These are phyloP conservation scores for Boletus smithii DNA, from an alignment of 1,284 basidiomycete species.

Conservation along the genomic window DNA sequence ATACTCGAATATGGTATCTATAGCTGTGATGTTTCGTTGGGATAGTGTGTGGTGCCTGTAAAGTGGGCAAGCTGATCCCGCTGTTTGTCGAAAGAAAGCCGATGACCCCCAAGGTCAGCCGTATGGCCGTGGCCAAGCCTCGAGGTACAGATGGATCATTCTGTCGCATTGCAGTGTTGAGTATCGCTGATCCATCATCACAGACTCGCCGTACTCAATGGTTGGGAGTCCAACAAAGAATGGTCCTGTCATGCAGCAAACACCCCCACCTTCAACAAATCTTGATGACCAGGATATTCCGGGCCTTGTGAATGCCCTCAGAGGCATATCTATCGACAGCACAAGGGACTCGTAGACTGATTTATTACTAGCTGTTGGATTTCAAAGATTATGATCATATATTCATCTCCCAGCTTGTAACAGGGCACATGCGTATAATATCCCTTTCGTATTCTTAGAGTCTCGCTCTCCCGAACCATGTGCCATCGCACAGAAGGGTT, in stretches of 20 bases:
- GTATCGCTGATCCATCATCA: not conserved
- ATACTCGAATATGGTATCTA: not conserved
- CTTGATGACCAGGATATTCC: conserved; percentile 4
- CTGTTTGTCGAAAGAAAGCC: conserved; percentile 43
- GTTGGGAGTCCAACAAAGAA: conserved; percentile 4
- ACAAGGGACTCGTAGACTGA: not conserved
- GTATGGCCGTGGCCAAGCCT: conserved; percentile 43
- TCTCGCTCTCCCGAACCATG: no score
- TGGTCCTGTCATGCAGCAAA: not conserved
- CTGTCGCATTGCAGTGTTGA: not conserved
- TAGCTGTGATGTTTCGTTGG: not conserved
- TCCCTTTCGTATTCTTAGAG: no score
- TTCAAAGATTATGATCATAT: no score
- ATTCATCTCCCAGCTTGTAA: no score
- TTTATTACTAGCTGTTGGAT: no score
- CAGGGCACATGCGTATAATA: no score
- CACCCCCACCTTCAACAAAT: not conserved
- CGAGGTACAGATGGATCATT: conserved; percentile 39
- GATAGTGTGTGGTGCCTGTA: conserved; percentile 49
- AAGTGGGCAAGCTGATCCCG: conserved; percentile 53
- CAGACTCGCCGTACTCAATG: conserved; percentile 20
- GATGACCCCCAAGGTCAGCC: conserved; percentile 44
- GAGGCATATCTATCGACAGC: conserved; percentile 13
- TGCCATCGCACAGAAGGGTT: no score
- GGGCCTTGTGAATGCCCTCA: conserved; percentile 9